Evolutionary conservation across 176 grass and related monocot species (phyloP).

Genomic region (Oryza meyeriana): DNA sequence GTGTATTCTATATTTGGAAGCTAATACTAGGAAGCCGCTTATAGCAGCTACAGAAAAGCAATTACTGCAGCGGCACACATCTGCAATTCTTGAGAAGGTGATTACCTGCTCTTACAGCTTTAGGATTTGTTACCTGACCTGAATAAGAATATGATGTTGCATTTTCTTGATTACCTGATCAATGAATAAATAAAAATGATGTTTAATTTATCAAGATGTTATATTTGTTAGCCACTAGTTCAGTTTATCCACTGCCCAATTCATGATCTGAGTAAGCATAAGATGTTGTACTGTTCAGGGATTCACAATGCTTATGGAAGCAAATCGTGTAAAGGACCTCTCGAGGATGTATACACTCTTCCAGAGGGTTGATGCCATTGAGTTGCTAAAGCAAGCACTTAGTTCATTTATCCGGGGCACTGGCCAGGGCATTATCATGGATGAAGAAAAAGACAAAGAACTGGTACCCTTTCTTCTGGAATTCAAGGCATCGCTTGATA

Average conservation of each 20-base stretch:
- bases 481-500: conserved; percentile 94
- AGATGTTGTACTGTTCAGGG: conserved; percentile 50
- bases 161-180: not conserved
- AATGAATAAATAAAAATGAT: not conserved
- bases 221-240: not conserved
- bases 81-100: conserved; percentile 97
- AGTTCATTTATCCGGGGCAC: conserved; percentile 84
- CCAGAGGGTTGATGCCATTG: conserved; percentile 94
- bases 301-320: conserved; percentile 94
- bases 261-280: not conserved
- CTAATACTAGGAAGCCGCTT: conserved; percentile 86
- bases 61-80: conserved; percentile 80
- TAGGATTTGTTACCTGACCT: not conserved
- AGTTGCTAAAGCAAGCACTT: conserved; percentile 81
- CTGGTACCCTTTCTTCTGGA: conserved; percentile 91
- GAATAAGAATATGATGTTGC: conserved; percentile 23
- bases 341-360: conserved; percentile 89
- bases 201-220: not conserved
- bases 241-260: not conserved
- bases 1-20: conserved; percentile 91
- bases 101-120: not conserved
- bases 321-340: conserved; percentile 84
- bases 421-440: conserved; percentile 81
- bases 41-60: conserved; percentile 90
- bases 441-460: conserved; percentile 99